Evolutionary conservation across 1,284 basidiomycete species (phyloP).

Genomic region (Apiotrichum veenhuisii): DNA sequence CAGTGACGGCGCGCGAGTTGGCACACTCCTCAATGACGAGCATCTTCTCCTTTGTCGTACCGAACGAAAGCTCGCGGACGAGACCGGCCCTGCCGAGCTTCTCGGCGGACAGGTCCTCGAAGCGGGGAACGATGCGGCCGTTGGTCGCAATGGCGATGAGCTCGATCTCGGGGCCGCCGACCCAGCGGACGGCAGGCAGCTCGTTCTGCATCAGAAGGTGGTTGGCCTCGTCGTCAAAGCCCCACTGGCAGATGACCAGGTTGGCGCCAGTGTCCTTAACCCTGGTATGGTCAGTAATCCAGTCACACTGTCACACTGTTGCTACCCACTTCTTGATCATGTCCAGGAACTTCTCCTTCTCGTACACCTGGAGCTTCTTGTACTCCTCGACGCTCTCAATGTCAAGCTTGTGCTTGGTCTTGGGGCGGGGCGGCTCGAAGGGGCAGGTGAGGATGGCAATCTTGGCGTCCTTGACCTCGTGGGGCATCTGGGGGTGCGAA

Average conservation of each 20-base stretch:
- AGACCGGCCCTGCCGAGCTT: slow-evolving; percentile 92
- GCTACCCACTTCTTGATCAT: slow-evolving; percentile 73
- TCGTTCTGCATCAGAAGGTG: slow-evolving; percentile 97
- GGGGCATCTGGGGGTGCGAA: slow-evolving; percentile 98
- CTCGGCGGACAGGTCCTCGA: slow-evolving; percentile 85
- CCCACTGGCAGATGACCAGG: slow-evolving; percentile 99
- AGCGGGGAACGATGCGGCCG: slow-evolving; percentile 95
- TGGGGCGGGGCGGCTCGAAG: slow-evolving; percentile 96
- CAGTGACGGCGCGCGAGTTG: slow-evolving; percentile 91
- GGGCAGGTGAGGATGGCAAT: slow-evolving; percentile 97
- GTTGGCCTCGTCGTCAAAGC: slow-evolving; percentile 99
- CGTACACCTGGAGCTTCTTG: slow-evolving; percentile 89
- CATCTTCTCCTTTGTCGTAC: slow-evolving; percentile 98
- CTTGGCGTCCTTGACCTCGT: slow-evolving; percentile 77
- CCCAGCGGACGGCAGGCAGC: slow-evolving; percentile 97
- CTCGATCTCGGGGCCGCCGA: slow-evolving; percentile 98
- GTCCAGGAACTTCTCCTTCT: slow-evolving; percentile 90
- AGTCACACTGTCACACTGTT: too few relatives aligned
- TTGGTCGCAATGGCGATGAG: slow-evolving; percentile 98
- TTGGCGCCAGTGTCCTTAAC: slow-evolving; percentile 99
- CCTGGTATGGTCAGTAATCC: slow-evolving; percentile 41
- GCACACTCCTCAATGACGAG: slow-evolving; percentile 98
- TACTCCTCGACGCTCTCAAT: slow-evolving; percentile 98
- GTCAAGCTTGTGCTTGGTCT: slow-evolving; percentile 99
- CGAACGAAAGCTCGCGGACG: slow-evolving; percentile 91